A percentile compares a stretch with the other conserved stretches of the same genome.
phyloP scores from a whole-genome alignment of 2,329 filamentous ascomycete genomes.

The Neocucurbitaria cava region DNA sequence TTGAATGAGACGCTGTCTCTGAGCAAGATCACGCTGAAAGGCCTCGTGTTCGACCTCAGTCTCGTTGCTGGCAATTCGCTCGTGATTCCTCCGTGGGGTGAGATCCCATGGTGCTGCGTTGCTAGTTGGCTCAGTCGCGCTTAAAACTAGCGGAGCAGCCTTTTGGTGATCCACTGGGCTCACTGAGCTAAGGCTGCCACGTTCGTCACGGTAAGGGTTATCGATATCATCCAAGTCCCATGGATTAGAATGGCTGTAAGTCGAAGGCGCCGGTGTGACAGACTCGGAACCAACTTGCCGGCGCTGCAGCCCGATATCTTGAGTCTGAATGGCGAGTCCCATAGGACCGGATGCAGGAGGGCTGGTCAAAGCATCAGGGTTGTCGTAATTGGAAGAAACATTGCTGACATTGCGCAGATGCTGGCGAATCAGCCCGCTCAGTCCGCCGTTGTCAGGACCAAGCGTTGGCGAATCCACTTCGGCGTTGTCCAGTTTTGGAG shows the following conservation, averaged over 20 bases:
- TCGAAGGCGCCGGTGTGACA: constrained; percentile 55
- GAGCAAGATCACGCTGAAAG: constrained; percentile 75
- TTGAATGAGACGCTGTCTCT: constrained; percentile 73
- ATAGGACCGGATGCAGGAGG: constrained; percentile 45
- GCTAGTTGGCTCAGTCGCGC: constrained; percentile 18
- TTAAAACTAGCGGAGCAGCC: constrained; percentile 12
- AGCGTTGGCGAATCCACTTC: constrained; percentile 80
- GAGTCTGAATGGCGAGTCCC: constrained; percentile 44
- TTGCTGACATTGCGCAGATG: constrained; percentile 85
- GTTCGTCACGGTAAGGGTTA: constrained; percentile 46
- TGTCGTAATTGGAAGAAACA: constrained; percentile 75
- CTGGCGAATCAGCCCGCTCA: constrained; percentile 82
- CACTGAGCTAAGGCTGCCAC: constrained; percentile 44
- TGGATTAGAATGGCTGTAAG: constrained; percentile 60
- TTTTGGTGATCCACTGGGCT: constrained; percentile 42
- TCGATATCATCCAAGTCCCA: constrained; percentile 63
- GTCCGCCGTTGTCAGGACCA: constrained; percentile 67
- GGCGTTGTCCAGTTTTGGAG: constrained; percentile 22
- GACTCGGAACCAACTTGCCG: constrained; percentile 40
- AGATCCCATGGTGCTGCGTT: constrained; percentile 53
- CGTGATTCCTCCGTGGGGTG: constrained; percentile 56
- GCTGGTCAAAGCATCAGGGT: constrained; percentile 50
- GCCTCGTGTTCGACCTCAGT: constrained; percentile 68
- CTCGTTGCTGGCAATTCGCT: constrained; percentile 58
- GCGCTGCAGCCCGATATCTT: constrained; percentile 38